A percentile compares a stretch with the other conserved stretches of the same genome.
phyloP scores from a whole-genome alignment of 176 grass and related monocot genomes.

The Ananas comosus region DNA sequence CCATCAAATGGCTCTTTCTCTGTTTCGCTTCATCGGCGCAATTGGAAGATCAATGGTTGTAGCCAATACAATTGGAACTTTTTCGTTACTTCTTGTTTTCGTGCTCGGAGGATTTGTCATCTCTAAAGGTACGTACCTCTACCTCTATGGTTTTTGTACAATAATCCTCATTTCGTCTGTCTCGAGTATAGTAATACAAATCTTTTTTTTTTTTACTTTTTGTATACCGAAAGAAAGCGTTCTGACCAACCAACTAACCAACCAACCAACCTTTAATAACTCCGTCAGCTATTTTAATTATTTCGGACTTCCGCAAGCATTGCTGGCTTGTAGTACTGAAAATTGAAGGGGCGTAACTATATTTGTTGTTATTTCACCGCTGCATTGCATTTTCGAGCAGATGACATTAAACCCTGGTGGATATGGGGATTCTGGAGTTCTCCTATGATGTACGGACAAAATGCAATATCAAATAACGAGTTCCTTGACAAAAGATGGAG shows the following conservation, averaged over 20 bases:
- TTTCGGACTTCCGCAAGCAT: background rate
- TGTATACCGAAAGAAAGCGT: no score
- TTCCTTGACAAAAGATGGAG: constrained; percentile 82
- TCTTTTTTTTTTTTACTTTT: no score
- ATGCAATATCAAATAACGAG: constrained; percentile 77
- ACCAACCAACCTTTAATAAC: no score
- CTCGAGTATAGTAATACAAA: background rate
- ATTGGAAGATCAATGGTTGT: constrained; percentile 72
- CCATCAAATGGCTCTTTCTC: constrained; percentile 62
- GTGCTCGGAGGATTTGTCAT: constrained; percentile 84
- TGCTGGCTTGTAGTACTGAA: background rate
- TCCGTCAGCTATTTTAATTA: background rate
- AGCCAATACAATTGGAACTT: constrained; percentile 66
- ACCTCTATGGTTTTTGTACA: no score
- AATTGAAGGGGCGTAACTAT: no score
- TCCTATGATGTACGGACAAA: constrained; percentile 82
- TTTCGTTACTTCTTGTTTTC: constrained; percentile 55
- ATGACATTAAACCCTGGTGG: constrained; percentile 90
- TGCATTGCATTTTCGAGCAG: constrained; percentile 28
- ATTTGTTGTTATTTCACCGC: constrained; percentile 14
- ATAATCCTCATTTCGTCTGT: constrained; percentile 7
- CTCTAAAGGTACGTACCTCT: constrained; percentile 59
- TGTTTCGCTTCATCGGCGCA: constrained; percentile 79
- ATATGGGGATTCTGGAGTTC: constrained; percentile 90
- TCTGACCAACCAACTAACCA: no score